Evolutionary conservation across 2,329 filamentous ascomycete species (phyloP).

Genomic region (Talaromyces amestolkiae): DNA sequence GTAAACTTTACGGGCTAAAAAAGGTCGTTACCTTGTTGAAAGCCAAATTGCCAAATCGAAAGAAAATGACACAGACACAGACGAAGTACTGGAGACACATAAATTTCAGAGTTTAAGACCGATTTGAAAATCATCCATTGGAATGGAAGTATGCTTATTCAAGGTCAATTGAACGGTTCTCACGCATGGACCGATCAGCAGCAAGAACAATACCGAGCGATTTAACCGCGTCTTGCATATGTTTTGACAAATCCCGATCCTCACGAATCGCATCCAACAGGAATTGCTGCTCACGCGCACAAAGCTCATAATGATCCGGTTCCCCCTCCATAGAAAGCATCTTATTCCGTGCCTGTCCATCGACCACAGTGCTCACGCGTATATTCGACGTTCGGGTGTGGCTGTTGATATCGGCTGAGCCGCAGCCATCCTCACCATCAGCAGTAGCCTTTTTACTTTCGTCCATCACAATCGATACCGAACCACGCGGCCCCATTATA

Average conservation of each 20-base stretch:
- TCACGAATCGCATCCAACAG: constrained; percentile 21
- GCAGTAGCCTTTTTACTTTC: constrained; percentile 8
- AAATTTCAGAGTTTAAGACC: no score
- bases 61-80: no score
- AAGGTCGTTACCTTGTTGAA: no score
- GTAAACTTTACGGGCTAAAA: no score
- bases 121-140: no score
- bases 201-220: constrained; percentile 22
- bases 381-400: constrained; percentile 23
- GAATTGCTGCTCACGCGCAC: constrained; percentile 23
- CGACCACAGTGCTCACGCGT: constrained; percentile 19
- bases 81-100: no score
- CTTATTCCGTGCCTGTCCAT: constrained; percentile 19
- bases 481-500: constrained; percentile 22
- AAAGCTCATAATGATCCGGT: constrained; percentile 23
- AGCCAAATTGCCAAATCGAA: no score
- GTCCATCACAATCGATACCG: constrained; percentile 23
- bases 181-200: constrained; percentile 22
- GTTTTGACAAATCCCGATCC: constrained; percentile 18
- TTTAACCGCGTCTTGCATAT: constrained; percentile 23
- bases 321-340: constrained; percentile 22
- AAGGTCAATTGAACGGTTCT: constrained; percentile 22
- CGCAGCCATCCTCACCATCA: background rate
- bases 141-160: background rate
- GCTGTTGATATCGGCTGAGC: constrained; percentile 21